Conservation (phyloP, 208 protist genomes). For the Crithidia mellificae region DNA sequence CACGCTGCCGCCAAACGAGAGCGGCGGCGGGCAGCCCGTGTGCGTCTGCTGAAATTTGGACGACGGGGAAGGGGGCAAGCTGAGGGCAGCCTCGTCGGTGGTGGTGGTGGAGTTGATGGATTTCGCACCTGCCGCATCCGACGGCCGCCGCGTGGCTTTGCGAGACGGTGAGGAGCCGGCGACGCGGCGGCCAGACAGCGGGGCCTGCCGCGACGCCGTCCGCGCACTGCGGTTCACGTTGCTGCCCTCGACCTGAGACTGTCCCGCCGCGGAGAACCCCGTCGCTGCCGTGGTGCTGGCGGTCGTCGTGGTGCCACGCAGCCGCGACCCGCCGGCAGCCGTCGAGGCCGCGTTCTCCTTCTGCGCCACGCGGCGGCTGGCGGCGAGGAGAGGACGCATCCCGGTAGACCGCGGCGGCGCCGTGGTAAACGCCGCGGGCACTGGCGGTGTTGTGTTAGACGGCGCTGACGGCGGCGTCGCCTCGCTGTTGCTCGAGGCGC, state of each 20-base stretch:
- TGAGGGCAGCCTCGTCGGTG: background rate
- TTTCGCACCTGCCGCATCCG: background rate
- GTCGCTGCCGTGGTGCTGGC: background rate
- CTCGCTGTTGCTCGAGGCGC: constrained; percentile 15
- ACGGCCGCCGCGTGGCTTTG: constrained; percentile 9
- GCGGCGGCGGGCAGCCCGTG: constrained; percentile 21
- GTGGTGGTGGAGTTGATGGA: too few relatives aligned
- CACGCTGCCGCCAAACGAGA: constrained; percentile 10
- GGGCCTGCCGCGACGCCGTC: background rate
- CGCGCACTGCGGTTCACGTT: too few relatives aligned
- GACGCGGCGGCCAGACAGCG: constrained; percentile 11
- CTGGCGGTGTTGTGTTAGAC: background rate
- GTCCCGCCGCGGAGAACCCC: too few relatives aligned
- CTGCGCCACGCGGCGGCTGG: background rate
- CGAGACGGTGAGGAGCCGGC: background rate
- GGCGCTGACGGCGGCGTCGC: background rate
- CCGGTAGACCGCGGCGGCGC: constrained; percentile 10
- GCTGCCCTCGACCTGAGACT: background rate
- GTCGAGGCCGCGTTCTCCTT: background rate
- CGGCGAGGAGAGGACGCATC: constrained; percentile 17
- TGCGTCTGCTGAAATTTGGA: constrained; percentile 31
- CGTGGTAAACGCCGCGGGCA: constrained; percentile 1
- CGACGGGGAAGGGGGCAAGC: background rate
- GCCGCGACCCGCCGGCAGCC: background rate
- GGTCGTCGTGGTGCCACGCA: background rate